Conservation (phyloP, 768 basidiomycete species). For the Galerina marginata region DNA sequence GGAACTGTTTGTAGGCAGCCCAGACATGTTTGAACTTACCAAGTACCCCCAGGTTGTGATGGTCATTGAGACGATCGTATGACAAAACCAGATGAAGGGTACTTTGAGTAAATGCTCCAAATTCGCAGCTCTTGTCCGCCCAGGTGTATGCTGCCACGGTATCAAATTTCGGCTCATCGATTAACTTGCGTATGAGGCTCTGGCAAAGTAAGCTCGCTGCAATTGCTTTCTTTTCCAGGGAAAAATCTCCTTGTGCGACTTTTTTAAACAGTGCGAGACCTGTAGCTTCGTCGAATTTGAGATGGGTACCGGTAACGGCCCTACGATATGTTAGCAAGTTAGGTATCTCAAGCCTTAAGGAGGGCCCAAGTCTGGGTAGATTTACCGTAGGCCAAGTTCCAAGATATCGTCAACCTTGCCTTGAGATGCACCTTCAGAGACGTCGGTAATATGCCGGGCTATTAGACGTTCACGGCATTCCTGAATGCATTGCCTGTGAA, state of each 20-base stretch:
- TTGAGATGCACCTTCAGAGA: slow-evolving; percentile 4
- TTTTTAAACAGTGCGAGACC: slow-evolving; percentile 6
- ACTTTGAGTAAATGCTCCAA: slow-evolving; percentile 9
- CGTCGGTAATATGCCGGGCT: background rate
- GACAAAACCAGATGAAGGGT: slow-evolving; percentile 1
- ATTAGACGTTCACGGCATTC: slow-evolving; percentile 11
- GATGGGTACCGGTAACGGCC: slow-evolving; percentile 4
- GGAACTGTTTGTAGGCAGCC: slow-evolving; percentile 10
- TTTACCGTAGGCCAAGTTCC: slow-evolving; percentile 12
- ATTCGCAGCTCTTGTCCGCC: slow-evolving; percentile 8
- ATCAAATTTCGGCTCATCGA: slow-evolving; percentile 2
- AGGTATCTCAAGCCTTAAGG: too few relatives aligned
- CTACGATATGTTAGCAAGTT: background rate
- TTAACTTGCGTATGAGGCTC: slow-evolving; percentile 1
- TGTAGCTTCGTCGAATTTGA: slow-evolving; percentile 10
- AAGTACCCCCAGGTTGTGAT: background rate
- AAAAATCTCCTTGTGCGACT: slow-evolving; percentile 1
- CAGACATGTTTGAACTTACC: slow-evolving; percentile 7
- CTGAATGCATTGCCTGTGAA: slow-evolving; percentile 5
- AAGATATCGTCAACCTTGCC: slow-evolving; percentile 7
- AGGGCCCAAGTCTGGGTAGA: background rate
- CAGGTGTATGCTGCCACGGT: slow-evolving; percentile 4
- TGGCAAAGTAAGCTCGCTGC: slow-evolving; percentile 12
- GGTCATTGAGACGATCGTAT: slow-evolving; percentile 6
- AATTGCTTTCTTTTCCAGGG: slow-evolving; percentile 8